Percentiles rank a stretch among this genome's conserved stretches.
These are phyloP conservation scores for Harrya chromipes DNA, from an alignment of 768 basidiomycete genomes.

Conservation along the genomic window DNA sequence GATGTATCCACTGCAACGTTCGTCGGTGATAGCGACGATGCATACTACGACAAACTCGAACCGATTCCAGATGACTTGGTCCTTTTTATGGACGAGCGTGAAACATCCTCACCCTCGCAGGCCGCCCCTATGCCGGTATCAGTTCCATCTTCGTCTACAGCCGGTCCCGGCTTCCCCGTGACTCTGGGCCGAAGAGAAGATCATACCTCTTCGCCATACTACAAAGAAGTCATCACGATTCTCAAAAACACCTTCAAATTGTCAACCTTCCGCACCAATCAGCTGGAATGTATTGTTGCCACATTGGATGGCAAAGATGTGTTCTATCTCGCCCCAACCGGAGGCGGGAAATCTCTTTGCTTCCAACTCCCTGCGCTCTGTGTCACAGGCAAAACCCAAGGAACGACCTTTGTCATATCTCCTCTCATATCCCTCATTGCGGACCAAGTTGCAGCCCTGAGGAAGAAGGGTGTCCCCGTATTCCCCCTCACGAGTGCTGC, in stretches of 20 bases:
- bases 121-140: conserved; percentile 7
- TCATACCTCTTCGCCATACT: conserved; percentile 32
- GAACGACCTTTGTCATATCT: conserved; percentile 87
- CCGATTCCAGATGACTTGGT: conserved; percentile 22
- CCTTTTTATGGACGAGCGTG: conserved; percentile 13
- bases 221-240: conserved; percentile 29
- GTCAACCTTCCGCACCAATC: conserved; percentile 71
- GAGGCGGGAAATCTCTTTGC: conserved; percentile 87
- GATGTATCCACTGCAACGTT: conserved; percentile 19
- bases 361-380: conserved; percentile 92
- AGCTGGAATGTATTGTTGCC: conserved; percentile 81
- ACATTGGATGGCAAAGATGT: conserved; percentile 81
- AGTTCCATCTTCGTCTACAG: conserved; percentile 8
- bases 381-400: conserved; percentile 60
- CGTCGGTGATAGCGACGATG: conserved; percentile 41
- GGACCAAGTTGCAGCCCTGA: conserved; percentile 78
- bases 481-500: conserved; percentile 65
- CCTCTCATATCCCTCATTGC: conserved; percentile 87
- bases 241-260: conserved; percentile 55
- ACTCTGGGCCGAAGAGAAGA: conserved; percentile 19
- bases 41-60: conserved; percentile 46
- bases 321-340: conserved; percentile 96
- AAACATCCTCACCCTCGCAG: conserved; percentile 3
- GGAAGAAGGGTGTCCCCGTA: conserved; percentile 62
- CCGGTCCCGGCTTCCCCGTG: neutral